Evolutionary conservation across 768 basidiomycete species (phyloP), one percentile per base, ranked within the genome.

Genomic region (Epithele typhae): DNA sequence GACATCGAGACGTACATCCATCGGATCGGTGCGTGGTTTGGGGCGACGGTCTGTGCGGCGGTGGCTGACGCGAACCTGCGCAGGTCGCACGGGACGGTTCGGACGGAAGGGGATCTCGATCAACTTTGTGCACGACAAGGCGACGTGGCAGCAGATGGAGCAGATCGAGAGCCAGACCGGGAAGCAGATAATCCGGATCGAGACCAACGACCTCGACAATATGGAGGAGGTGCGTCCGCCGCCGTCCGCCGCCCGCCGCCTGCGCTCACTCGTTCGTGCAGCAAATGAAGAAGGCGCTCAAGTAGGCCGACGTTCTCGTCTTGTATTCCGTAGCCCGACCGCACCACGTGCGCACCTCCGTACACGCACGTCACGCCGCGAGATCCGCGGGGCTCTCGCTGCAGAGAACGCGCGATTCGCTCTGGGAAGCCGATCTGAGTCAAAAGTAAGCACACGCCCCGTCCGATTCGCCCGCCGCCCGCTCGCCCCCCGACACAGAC

Each of bases 1-100:
- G 96, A 99, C 62, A 76, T 93, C 37, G 96, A 98, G 72, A 98
- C 95, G 1, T 99, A 99, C 63, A 85, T 98, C 37, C 96, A 99
- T 67, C 84, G 96, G 53, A 97, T 99, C 49, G 95, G 94, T 92
- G 45, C 25, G 84, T 70, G 6, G 40, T 38, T 24, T 49, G 32
- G 27, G 27, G 27, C 17, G 35, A 21, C 37, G 8, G 11, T 24
- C 21, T 24, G 39, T 12, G 14, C 25, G 39, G 21, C 21, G 7
- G 25, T 15, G 39, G 21, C 9, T 40, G 25, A 25, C 22, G 39
- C 15, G 39, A 21, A 14, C 39, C n/a, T 15, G 23, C 48, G 4
- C 55, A 97, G 94, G 95, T 40, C 90, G 96, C 45, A 99, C 96
- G 38, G 96, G 96, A 48, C 88, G 96, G 36, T 99, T 99, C 64